Evolutionary conservation across 2,329 filamentous ascomycete genomes (phyloP).

Genomic region (Clonostachys chloroleuca): DNA sequence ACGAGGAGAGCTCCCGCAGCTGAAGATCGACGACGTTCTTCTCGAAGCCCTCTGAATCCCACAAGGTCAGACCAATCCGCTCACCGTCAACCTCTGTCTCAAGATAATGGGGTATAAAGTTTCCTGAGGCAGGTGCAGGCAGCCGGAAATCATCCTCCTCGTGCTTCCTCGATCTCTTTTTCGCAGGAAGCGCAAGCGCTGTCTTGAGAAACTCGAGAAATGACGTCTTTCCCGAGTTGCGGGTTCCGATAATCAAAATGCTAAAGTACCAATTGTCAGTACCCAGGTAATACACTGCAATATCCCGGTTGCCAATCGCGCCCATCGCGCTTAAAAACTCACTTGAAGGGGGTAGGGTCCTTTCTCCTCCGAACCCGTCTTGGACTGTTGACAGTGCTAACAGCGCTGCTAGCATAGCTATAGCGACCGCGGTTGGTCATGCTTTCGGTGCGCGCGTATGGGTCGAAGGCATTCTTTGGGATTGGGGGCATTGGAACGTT

Average conservation of each 20-base stretch:
- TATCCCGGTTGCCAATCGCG: background rate
- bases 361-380: conserved; percentile 89
- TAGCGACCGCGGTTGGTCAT: conserved; percentile 96
- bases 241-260: conserved; percentile 84
- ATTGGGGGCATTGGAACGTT: conserved; percentile 52
- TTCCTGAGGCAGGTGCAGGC: conserved; percentile 51
- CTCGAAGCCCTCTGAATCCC: conserved; percentile 94
- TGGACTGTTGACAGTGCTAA: conserved; percentile 90
- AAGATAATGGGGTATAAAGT: conserved; percentile 83
- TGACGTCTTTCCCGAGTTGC: conserved; percentile 88
- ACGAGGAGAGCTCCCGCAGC: conserved; percentile 83
- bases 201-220: conserved; percentile 94
- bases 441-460: conserved; percentile 82
- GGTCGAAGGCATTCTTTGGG: conserved; percentile 62
- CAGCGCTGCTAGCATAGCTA: conserved; percentile 89
- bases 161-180: conserved; percentile 60
- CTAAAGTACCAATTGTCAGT: conserved; percentile 37
- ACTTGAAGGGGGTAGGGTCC: conserved; percentile 99
- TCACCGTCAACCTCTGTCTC: conserved; percentile 94
- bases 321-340: conserved; percentile 37
- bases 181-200: conserved; percentile 75
- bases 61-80: conserved; percentile 85
- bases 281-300: background rate
- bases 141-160: conserved; percentile 56
- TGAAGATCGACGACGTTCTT: conserved; percentile 95